Evolutionary conservation across 2,329 filamentous ascomycete genomes (phyloP).

Genomic region (Fusarium tuaranense): DNA sequence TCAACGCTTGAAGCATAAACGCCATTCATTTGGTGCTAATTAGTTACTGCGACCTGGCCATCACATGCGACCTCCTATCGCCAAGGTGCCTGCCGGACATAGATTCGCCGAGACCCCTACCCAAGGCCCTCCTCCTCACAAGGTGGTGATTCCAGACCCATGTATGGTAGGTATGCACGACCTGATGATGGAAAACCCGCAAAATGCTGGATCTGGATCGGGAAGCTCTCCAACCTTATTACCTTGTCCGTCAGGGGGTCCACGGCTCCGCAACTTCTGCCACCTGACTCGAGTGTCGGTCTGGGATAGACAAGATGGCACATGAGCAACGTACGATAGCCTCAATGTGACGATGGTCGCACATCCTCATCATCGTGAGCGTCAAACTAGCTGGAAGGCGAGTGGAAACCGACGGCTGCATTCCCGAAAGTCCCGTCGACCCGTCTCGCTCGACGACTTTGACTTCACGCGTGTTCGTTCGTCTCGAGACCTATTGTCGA

Average conservation of each 20-base stretch:
- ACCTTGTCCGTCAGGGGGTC: conserved; percentile 27
- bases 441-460: not conserved
- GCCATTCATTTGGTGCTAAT: not conserved
- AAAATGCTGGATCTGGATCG: conserved; percentile 27
- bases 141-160: conserved; percentile 19
- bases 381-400: conserved; percentile 6
- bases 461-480: not conserved
- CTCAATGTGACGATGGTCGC: conserved; percentile 13
- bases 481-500: not conserved
- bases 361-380: conserved; percentile 8
- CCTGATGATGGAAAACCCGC: conserved; percentile 15
- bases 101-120: conserved; percentile 12
- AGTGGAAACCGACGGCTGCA: conserved; percentile 28
- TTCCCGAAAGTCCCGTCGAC: conserved; percentile 35
- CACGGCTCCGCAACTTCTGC: conserved; percentile 17
- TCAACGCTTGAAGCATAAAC: not conserved
- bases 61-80: conserved; percentile 33
- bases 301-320: conserved; percentile 7
- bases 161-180: conserved; percentile 8
- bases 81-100: conserved; percentile 14
- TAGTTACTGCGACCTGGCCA: not conserved
- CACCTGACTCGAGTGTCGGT: conserved; percentile 24
- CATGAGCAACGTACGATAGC: conserved; percentile 27
- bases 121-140: not conserved
- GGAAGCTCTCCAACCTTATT: conserved; percentile 11